Evolutionary conservation across 805 yeast species (phyloP), one percentile per base, ranked within the genome.

Genomic region (Schwanniomyces polymorphus): DNA sequence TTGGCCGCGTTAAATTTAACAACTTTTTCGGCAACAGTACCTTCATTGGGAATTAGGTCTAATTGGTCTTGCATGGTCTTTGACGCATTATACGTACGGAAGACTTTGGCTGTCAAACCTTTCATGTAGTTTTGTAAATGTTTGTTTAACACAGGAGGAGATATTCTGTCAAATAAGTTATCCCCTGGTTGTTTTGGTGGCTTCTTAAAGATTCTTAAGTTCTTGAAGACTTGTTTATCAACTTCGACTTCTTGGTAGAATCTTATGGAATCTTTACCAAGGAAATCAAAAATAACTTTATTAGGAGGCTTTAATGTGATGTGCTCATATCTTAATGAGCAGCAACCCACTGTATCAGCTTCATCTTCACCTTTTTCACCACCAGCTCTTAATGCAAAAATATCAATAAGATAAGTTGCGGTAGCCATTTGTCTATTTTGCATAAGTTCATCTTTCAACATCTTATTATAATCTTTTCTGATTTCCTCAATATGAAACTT

Each of bases 271-370:
- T 92, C 97, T 61, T 91, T 91, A 85, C 98, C 98, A 53, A 92
- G 74, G 64, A 91, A 91, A 65, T 91, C 98, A 70, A 91, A 91
- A 8, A 86, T 79, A 12, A 92, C 97, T 5, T 78, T 86, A 55
- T 82, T 82, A 7, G 97, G 97, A 2, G 97, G 96, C 55, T 81
- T 81, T 48, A 92, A 74, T 1, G 91, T 85, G 38, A 92, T 80
- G 67, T 91, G 98, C 64, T 91, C 98, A 60, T 73, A 91, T 59
- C 98, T 75, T 55, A 92, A 77, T 1, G 97, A 91, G 70, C 98
- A 92, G 68, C 98, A 92, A 39, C 98, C 98, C 39, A 92, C 98
- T 1, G 98, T 92, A 64, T 92, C 98, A 2, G 98, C 98, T 63
- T 91, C 97, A 56, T 92, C 98, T 3, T 92, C 98, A 9, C 92